phyloP scores from a whole-genome alignment of 2,329 filamentous ascomycete genomes.

The Cordyceps javanica region DNA sequence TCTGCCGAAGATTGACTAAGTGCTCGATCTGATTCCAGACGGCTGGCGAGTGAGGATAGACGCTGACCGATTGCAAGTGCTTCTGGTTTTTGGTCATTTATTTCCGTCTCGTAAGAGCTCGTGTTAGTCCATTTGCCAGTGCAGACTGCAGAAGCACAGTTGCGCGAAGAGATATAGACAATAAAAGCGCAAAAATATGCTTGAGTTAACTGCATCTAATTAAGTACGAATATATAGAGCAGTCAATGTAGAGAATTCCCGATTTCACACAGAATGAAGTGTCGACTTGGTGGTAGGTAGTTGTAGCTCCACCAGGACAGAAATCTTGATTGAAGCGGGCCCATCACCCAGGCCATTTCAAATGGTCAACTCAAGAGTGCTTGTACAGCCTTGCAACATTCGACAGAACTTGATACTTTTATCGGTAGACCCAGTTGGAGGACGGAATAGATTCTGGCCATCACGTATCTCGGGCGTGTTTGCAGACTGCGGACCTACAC shows the following conservation, averaged over 20 bases:
- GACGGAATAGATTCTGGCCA: not conserved
- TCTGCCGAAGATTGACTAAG: not conserved
- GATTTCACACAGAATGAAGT: no score
- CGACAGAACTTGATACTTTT: not conserved
- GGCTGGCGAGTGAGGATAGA: not conserved
- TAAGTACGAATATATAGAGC: no score
- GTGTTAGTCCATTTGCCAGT: not conserved
- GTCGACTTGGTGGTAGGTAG: not conserved
- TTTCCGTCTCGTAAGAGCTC: not conserved
- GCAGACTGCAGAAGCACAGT: not conserved
- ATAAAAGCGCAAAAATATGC: no score
- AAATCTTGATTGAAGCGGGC: slow-evolving; percentile 4
- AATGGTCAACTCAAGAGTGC: not conserved
- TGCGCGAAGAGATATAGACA: no score
- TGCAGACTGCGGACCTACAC: no score
- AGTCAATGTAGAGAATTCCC: no score
- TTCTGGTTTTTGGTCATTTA: not conserved
- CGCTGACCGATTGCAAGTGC: no score
- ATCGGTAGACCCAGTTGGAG: no score
- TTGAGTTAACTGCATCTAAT: no score
- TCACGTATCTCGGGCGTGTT: not conserved
- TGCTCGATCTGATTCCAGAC: not conserved
- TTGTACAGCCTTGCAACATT: not conserved
- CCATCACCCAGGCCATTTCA: not conserved
- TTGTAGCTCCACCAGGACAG: not conserved